A percentile compares a stretch with the other conserved stretches of the same genome.
Conservation (phyloP, 2,329 filamentous ascomycete genomes). For the Capronia epimyces region DNA sequence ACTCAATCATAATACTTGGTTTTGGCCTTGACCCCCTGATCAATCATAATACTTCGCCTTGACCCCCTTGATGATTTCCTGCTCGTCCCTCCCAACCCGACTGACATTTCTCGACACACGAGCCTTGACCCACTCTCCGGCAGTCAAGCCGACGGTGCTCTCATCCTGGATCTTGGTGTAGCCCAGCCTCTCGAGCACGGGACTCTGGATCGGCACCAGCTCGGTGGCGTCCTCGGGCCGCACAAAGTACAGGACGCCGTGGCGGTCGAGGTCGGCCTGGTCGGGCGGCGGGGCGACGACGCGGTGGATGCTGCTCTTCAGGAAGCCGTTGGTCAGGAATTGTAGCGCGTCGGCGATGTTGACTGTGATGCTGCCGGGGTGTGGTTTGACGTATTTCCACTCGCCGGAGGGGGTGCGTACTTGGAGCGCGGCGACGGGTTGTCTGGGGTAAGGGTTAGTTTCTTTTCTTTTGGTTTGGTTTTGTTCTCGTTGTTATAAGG, state of each 20-base stretch:
- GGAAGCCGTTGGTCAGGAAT: constrained; percentile 45
- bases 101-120: constrained; percentile 30
- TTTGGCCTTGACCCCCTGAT: too few species aligned
- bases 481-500: too few species aligned
- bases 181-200: constrained; percentile 34
- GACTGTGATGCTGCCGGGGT: constrained; percentile 46
- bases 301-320: constrained; percentile 49
- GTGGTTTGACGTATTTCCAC: constrained; percentile 48
- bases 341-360: constrained; percentile 48
- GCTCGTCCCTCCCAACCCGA: constrained; percentile 15
- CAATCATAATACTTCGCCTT: constrained; percentile 26
- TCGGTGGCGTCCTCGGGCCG: constrained; percentile 36
- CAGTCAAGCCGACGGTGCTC: constrained; percentile 29
- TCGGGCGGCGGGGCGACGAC: constrained; percentile 47
- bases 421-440: constrained; percentile 54
- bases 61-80: constrained; percentile 23
- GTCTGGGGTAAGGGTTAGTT: too few species aligned
- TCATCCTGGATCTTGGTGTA: constrained; percentile 21
- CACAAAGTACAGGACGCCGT: constrained; percentile 45
- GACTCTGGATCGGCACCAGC: constrained; percentile 32
- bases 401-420: constrained; percentile 42
- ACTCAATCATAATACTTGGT: too few species aligned
- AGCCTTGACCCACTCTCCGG: constrained; percentile 35
- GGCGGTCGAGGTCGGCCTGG: constrained; percentile 42
- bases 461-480: too few species aligned